Percentiles rank a stretch among this genome's conserved stretches.
phyloP scores from a whole-genome alignment of 2,329 filamentous ascomycete species.

The Coniochaeta sp. region DNA sequence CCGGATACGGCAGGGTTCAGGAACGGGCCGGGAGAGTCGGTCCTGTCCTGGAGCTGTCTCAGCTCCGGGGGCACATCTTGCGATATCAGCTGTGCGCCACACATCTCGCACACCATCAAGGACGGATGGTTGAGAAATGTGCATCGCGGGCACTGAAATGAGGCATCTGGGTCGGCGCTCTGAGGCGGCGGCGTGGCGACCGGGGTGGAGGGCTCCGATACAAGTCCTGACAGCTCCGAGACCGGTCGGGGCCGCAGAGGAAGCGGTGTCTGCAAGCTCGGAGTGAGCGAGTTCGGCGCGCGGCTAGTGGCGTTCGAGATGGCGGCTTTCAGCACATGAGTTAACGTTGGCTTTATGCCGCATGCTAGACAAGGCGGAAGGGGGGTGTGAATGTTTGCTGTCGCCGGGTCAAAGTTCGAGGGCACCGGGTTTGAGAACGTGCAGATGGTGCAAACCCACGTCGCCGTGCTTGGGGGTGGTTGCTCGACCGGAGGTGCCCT shows the following conservation, averaged over 20 bases:
- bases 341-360: slow-evolving; percentile 82
- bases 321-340: slow-evolving; percentile 78
- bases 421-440: slow-evolving; percentile 90
- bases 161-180: slow-evolving; percentile 25
- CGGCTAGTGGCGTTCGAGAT: slow-evolving; percentile 67
- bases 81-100: slow-evolving; percentile 66
- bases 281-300: slow-evolving; percentile 16
- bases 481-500: slow-evolving; percentile 36
- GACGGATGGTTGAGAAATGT: slow-evolving; percentile 93
- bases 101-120: slow-evolving; percentile 81
- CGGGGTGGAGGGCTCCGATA: slow-evolving; percentile 1
- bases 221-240: slow-evolving; percentile 7
- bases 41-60: slow-evolving; percentile 38
- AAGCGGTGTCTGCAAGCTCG: slow-evolving; percentile 17
- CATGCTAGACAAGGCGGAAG: slow-evolving; percentile 85
- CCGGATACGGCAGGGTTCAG: slow-evolving; percentile 31
- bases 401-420: slow-evolving; percentile 83
- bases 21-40: slow-evolving; percentile 73
- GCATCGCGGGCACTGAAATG: slow-evolving; percentile 72
- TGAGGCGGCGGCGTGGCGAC: slow-evolving; percentile 6
- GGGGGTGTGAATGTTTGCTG: slow-evolving; percentile 70
- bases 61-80: slow-evolving; percentile 34
- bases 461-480: slow-evolving; percentile 53
- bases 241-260: slow-evolving; percentile 20
- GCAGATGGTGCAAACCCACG: slow-evolving; percentile 95